Evolutionary conservation across 768 basidiomycete species (phyloP).

Genomic region (Tylopilus balloui): DNA sequence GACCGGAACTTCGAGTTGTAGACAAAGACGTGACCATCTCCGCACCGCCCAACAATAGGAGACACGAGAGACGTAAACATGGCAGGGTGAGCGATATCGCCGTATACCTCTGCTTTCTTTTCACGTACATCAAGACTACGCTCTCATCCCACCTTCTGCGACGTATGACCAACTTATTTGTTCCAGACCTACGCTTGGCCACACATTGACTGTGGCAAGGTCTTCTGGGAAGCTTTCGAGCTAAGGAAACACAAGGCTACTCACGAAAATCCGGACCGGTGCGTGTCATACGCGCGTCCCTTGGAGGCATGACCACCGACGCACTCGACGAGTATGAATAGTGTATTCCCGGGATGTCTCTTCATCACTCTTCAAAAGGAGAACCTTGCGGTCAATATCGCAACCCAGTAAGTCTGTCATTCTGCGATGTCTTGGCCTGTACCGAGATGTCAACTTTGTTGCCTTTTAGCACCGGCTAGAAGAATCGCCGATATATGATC

Average conservation of each 20-base stretch:
- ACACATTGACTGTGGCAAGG: constrained; percentile 4
- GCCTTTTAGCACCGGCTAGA: constrained; percentile 21
- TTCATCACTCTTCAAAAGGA: constrained; percentile 21
- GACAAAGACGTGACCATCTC: no score
- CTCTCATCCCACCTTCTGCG: no score
- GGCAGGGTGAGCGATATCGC: no score
- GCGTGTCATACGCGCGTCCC: no score
- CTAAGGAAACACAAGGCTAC: constrained; percentile 20
- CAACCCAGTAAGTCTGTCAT: constrained; percentile 21
- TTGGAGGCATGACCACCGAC: not conserved
- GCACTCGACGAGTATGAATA: not conserved
- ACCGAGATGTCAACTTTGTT: not conserved
- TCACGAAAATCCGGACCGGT: constrained; percentile 12
- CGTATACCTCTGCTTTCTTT: no score
- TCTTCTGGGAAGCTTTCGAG: constrained; percentile 16
- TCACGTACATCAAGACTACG: no score
- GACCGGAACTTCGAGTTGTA: no score
- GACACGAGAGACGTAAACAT: no score
- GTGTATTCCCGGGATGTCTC: constrained; percentile 14
- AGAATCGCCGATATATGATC: constrained; percentile 7
- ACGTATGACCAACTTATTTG: not conserved
- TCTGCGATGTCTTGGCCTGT: no score
- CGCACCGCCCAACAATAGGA: no score
- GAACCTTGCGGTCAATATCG: constrained; percentile 17
- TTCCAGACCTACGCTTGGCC: constrained; percentile 14